Conservation (phyloP, 331 rosid species). For the Saraca asoca region DNA sequence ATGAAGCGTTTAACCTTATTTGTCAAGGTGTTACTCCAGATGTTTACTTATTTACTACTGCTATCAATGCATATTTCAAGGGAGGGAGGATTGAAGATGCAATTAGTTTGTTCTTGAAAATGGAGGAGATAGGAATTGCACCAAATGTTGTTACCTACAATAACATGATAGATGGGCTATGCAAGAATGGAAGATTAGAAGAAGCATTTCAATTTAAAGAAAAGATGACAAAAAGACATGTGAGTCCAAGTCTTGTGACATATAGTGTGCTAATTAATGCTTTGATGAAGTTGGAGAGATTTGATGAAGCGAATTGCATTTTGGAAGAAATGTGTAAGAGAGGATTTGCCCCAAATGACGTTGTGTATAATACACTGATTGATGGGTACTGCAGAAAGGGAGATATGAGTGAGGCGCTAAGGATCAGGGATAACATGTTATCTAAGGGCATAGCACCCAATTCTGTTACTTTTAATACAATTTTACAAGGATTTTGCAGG, state of each 20-base stretch:
- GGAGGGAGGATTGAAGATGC: slow-evolving; percentile 69
- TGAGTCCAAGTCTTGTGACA: slow-evolving; percentile 56
- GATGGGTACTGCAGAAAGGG: slow-evolving; percentile 67
- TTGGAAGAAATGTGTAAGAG: slow-evolving; percentile 55
- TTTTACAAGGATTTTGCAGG: slow-evolving; percentile 62
- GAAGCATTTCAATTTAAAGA: slow-evolving; percentile 59
- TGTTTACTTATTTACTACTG: slow-evolving; percentile 58
- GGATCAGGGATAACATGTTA: slow-evolving; percentile 62
- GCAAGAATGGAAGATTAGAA: slow-evolving; percentile 57
- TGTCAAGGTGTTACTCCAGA: slow-evolving; percentile 50
- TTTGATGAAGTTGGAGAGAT: slow-evolving; percentile 55
- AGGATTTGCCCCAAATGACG: slow-evolving; percentile 61
- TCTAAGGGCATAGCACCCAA: slow-evolving; percentile 59
- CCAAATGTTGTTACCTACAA: slow-evolving; percentile 78
- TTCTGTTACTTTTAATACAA: slow-evolving; percentile 61
- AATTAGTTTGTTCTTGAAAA: slow-evolving; percentile 50
- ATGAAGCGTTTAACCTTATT: slow-evolving; percentile 47
- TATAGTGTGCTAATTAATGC: slow-evolving; percentile 69
- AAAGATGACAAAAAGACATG: slow-evolving; percentile 56
- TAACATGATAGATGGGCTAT: slow-evolving; percentile 71
- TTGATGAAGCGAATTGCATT: slow-evolving; percentile 47
- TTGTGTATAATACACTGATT: slow-evolving; percentile 61
- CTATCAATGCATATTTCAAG: slow-evolving; percentile 57
- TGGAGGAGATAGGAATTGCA: slow-evolving; percentile 56
- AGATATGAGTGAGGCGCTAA: slow-evolving; percentile 56